A percentile compares a stretch with the other conserved stretches of the same genome.
These are phyloP conservation scores for Colletotrichum salicis DNA, from an alignment of 2,329 filamentous ascomycete species.

Conservation along the genomic window DNA sequence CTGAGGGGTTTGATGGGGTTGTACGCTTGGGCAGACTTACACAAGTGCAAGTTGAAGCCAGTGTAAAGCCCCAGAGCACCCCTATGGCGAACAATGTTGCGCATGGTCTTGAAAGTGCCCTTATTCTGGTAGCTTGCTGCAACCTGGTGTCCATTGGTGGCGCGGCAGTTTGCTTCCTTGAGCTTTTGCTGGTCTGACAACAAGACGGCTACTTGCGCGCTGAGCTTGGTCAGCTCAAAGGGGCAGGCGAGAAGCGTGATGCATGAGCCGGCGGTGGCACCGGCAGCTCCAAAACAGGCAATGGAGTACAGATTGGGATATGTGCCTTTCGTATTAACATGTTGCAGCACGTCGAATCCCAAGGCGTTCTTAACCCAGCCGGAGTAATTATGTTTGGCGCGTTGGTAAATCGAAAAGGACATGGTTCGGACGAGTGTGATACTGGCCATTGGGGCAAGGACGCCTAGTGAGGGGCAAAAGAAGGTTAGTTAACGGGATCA, in stretches of 20 bases:
- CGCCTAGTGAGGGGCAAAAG: conserved; percentile 60
- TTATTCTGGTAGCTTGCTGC: conserved; percentile 80
- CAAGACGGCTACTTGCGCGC: conserved; percentile 84
- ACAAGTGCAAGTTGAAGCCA: conserved; percentile 80
- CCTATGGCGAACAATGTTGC: conserved; percentile 79
- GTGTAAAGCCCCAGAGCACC: conserved; percentile 81
- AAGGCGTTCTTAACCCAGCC: conserved; percentile 75
- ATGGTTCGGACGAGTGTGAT: conserved; percentile 81
- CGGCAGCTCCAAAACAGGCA: conserved; percentile 80
- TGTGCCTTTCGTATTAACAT: conserved; percentile 76
- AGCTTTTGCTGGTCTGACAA: conserved; percentile 68
- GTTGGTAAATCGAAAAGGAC: conserved; percentile 83
- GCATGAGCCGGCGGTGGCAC: conserved; percentile 80
- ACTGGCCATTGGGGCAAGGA: conserved; percentile 82
- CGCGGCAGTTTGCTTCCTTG: conserved; percentile 44
- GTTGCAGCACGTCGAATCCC: conserved; percentile 75
- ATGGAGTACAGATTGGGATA: conserved; percentile 80
- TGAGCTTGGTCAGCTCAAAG: conserved; percentile 90
- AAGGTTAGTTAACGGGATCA: conserved; percentile 38
- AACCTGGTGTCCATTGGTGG: conserved; percentile 65
- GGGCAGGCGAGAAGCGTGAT: conserved; percentile 87
- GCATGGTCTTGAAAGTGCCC: conserved; percentile 79
- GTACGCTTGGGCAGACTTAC: conserved; percentile 60
- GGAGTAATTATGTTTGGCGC: conserved; percentile 78
- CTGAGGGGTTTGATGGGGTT: conserved; percentile 22